phyloP scores from a whole-genome alignment of 306 rosid species.

The Rosa multiflora region DNA sequence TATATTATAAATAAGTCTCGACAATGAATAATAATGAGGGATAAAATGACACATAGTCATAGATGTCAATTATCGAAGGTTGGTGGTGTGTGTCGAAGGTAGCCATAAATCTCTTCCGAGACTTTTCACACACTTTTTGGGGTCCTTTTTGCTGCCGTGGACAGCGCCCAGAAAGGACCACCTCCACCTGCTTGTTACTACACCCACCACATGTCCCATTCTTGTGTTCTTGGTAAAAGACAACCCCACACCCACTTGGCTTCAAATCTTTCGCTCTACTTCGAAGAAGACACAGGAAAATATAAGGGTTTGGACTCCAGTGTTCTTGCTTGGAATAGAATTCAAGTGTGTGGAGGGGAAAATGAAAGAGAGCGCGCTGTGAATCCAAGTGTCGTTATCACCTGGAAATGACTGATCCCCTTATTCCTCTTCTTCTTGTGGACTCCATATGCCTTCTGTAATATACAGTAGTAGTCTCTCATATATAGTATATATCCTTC shows the following conservation, averaged over 20 bases:
- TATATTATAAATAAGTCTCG: too few relatives aligned
- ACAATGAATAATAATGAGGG: neutral
- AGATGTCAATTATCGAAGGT: neutral
- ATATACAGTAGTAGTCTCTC: neutral
- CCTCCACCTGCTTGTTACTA: neutral
- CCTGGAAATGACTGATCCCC: neutral
- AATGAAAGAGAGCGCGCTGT: neutral
- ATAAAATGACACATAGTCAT: neutral
- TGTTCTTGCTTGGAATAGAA: neutral
- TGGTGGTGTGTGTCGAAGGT: constrained; percentile 10
- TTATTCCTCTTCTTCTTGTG: neutral
- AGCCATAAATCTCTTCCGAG: neutral
- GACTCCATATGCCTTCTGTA: neutral
- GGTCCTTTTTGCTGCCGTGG: constrained; percentile 12
- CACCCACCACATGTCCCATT: constrained; percentile 8
- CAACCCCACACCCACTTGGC: neutral
- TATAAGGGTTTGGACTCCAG: neutral
- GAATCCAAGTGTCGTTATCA: neutral
- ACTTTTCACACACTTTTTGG: constrained; percentile 7
- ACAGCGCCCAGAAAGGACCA: neutral
- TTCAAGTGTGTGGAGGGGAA: neutral
- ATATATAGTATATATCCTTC: neutral
- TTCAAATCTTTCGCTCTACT: neutral
- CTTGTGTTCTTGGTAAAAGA: neutral
- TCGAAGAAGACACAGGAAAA: neutral